phyloP scores from a whole-genome alignment of 257 asterid genomes.

The Misopates orontium region DNA sequence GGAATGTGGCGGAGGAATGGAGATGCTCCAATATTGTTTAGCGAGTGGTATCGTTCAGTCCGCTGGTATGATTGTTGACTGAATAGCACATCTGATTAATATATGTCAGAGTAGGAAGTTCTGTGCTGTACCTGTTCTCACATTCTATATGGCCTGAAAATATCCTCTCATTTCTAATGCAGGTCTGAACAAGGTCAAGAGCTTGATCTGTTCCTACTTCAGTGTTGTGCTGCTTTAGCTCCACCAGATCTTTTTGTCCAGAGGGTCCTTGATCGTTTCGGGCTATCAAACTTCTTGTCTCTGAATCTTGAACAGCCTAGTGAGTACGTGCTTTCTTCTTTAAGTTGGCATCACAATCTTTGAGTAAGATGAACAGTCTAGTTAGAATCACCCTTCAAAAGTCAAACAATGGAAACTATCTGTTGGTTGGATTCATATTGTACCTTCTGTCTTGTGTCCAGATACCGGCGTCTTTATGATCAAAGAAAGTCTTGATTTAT shows the following conservation, averaged over 20 bases:
- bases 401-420: too few relatives aligned
- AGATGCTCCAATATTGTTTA: conserved; percentile 76
- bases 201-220: conserved; percentile 94
- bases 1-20: conserved; percentile 98
- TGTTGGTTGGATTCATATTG: too few relatives aligned
- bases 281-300: conserved; percentile 64
- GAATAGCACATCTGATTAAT: conserved; percentile 19
- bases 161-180: not conserved
- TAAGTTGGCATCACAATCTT: conserved; percentile 28
- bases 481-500: too few relatives aligned
- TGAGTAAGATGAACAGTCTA: not conserved
- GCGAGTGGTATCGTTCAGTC: conserved; percentile 90
- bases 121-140: not conserved
- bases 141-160: not conserved
- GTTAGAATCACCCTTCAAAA: too few relatives aligned
- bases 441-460: too few relatives aligned
- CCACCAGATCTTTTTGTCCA: conserved; percentile 81
- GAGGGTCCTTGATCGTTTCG: conserved; percentile 88
- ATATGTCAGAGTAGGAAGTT: not conserved
- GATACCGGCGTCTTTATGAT: too few relatives aligned
- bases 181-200: conserved; percentile 96
- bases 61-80: conserved; percentile 63
- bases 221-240: conserved; percentile 96
- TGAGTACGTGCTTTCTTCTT: conserved; percentile 67
- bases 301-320: conserved; percentile 75